Base-by-base conservation (phyloP, 1,284 basidiomycete genomes). In the Rhodotorula sp. region DNA sequence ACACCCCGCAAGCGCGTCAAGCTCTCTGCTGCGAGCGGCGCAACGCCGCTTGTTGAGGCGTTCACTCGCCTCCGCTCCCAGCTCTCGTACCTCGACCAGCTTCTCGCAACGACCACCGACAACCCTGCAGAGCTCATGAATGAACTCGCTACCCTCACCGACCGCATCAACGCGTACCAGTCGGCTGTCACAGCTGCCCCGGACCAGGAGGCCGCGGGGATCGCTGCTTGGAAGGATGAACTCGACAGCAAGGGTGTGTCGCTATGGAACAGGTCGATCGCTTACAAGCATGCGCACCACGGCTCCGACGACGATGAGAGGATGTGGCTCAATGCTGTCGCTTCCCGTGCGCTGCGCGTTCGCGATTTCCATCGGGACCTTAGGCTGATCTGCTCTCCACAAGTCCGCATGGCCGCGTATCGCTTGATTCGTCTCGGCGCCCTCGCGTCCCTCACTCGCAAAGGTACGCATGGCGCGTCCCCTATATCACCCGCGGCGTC, bases 261-360 rank as follows among this genome's bases (percentile, higher is more conserved):
- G 13, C 62, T 71, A 2, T 71, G 70, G 70, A 71, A 71, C 66
- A 50, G 50, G 54, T 64, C 65, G n/a, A 61, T 57, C 8, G 62
- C 50, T 8, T 22, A 61, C 41, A 66, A 46, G 36, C 44, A 54
- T 39, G 27, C 29, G 3, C 32, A 19, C 50, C 50, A 17, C 9
- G 39, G 37, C 17, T 36, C 46, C 5, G 41, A 41, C 37, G 29
- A n/a, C 32, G 17, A 4, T 10, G 29, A 48, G 19, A 22, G 5
- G n/a, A 19, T 2, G n/a, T 22, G 13, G 34, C n/a, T 53, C 22
- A 39, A 36, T 10, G 37, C 36, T 0, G 37, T 68, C 27, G 70
- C 70, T 7, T 37, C n/a, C 21, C 53, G 66, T 67, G 48, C 48
- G 70, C 19, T 46, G 10, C 44, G n/a, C n/a, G n/a, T 3, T 32